Evolutionary conservation across 208 protist genomes (phyloP), one percentile per base, ranked within the genome.

Genomic region (Tritrichomonas foetus): DNA sequence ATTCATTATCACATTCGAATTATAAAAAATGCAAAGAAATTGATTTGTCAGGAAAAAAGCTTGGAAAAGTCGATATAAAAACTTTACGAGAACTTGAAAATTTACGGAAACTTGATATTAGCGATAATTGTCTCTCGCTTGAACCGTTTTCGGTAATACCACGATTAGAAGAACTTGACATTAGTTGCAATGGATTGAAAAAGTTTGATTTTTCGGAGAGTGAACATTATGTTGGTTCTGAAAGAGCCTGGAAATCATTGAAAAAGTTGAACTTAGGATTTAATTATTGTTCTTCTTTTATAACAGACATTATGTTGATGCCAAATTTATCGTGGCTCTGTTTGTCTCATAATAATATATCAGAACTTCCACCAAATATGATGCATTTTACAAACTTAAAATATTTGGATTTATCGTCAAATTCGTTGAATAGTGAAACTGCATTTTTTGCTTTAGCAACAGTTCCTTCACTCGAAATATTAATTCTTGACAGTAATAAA

Each of bases 371-470:
- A 57, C 16, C 78, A 57, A 89, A 89, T 89, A 8, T 89, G 1
- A 89, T 89, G 41, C 47, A 89, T 57, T 89, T 89, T 89, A 89
- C 47, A 39, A 44, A 20, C 39, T 57, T 89, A 89, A 89, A 25
- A 8, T 47, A 53, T 53, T 89, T 89, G 57, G 44, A 89, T 57
- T 16, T 89, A 13, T 36, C 47, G 14, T 27, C 47, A 20, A 89
- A 89, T 50, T 57, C 20, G 14, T 5, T 89, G 33, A 89, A 89
- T 36, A 39, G 47, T 47, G 78, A 89, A 44, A 25, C 33, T n/a
- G 44, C 41, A 3, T 89, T 89, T 57, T 89, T 53, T 33, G 41
- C 78, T n/a, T 16, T 89, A 11, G 8, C 47, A n/a, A 89, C 78
- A 39, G 44, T 89, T 3, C 44, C 41, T 47, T 89, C 78, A 53